These are phyloP conservation scores for Coemansia sp. DNA, from an alignment of 192 early-diverging fungal species.

Conservation along the genomic window DNA sequence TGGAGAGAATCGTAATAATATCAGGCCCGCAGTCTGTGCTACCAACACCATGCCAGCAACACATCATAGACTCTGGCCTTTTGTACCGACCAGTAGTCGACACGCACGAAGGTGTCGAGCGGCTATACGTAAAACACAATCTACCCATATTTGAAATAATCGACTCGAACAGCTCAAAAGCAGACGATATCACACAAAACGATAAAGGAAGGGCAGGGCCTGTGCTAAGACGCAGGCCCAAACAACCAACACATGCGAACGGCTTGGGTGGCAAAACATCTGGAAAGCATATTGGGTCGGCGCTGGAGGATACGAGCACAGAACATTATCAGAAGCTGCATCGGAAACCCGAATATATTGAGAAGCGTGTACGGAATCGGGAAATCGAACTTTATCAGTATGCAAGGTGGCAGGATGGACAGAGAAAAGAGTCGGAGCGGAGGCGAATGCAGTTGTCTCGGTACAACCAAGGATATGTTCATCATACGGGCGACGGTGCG, in stretches of 20 bases:
- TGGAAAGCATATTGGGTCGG: background rate
- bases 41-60: constrained; percentile 15
- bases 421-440: constrained; percentile 15
- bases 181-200: background rate
- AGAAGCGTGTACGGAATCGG: constrained; percentile 45
- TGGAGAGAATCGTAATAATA: constrained; percentile 36
- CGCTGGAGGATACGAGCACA: constrained; percentile 36
- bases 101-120: constrained; percentile 27
- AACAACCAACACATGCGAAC: background rate
- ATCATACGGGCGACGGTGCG: background rate
- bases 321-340: constrained; percentile 37
- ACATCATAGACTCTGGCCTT: background rate
- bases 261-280: background rate
- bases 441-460: constrained; percentile 8
- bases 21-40: constrained; percentile 23
- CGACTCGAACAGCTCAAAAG: background rate
- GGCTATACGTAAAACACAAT: constrained; percentile 33
- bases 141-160: constrained; percentile 40
- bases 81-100: constrained; percentile 39
- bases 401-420: constrained; percentile 43
- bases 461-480: constrained; percentile 6
- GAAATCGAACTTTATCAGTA: constrained; percentile 54
- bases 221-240: constrained; percentile 26
- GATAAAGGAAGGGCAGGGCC: constrained; percentile 22
- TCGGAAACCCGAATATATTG: constrained; percentile 47